Percentiles rank a stretch among this genome's conserved stretches.
Conservation (phyloP, 192 early-diverging fungal species). For the Umbelopsis isabellina region DNA sequence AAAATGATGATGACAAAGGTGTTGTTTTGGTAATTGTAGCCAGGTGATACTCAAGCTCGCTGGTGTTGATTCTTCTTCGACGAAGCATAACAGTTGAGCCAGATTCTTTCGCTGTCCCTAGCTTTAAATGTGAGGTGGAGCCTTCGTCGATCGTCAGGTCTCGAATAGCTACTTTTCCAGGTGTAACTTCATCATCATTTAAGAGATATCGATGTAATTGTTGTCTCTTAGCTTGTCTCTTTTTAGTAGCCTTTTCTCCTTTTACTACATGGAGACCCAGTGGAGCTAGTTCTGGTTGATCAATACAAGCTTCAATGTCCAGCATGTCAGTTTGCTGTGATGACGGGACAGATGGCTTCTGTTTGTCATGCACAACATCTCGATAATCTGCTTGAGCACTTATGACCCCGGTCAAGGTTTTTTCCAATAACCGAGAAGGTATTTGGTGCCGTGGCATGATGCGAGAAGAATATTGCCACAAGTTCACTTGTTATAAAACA, state of each 20-base stretch:
- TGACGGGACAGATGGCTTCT: neutral
- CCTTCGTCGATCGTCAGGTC: neutral
- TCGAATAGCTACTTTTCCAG: neutral
- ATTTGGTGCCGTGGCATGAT: conserved; percentile 17
- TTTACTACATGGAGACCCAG: conserved; percentile 49
- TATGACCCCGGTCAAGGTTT: conserved; percentile 2
- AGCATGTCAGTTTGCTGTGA: conserved; percentile 23
- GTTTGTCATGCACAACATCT: neutral
- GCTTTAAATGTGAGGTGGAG: neutral
- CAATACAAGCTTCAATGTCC: conserved; percentile 63
- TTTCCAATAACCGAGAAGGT: conserved; percentile 13
- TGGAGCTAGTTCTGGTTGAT: conserved; percentile 55
- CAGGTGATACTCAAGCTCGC: conserved; percentile 38
- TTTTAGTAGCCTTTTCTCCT: neutral
- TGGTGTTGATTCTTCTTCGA: conserved; percentile 41
- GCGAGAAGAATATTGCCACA: neutral
- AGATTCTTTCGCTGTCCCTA: conserved; percentile 2
- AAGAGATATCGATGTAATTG: neutral
- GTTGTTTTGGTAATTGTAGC: conserved; percentile 5
- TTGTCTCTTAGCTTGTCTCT: neutral
- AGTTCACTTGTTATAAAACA: neutral
- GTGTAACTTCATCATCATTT: neutral
- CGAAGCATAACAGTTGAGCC: conserved; percentile 39
- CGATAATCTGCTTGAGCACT: neutral
- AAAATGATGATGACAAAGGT: conserved; percentile 7